Evolutionary conservation across 176 grass and related monocot species (phyloP), one percentile per base, ranked within the genome.

Genomic region (Aegilops tauschii): DNA sequence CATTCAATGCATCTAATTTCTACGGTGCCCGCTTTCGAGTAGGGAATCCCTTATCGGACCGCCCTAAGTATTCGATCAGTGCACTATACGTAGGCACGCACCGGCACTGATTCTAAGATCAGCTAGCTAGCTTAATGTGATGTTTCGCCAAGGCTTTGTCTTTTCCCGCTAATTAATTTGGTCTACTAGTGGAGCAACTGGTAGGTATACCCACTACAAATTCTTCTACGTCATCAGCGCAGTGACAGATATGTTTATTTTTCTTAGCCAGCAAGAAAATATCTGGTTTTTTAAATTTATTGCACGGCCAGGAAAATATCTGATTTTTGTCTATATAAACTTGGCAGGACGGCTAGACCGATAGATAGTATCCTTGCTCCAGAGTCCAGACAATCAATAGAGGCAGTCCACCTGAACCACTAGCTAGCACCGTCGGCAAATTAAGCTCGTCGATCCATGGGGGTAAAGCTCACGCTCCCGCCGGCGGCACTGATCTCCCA

Each of bases 321-420:
- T 49, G 45, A 9, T 30, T 75, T 47, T 76, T 31, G 45, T 54
- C 45, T 76, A 76, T 76, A 76, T 76, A 76, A 52, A 52, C 73
- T 31, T 10, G 73, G 73, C 4, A 27, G 30, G 44, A 1, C 8
- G 45, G 1, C 72, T 28, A 75, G 42, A 74, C 44, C 25, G 44
- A 50, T 75, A 27, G 8, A 50, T 30, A 27, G 8, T 76, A 50
- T 76, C 45, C 45, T 54, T 20, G 44, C 73, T 76, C 27, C 27
- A 59, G 54, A 59, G 18, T 3, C 54, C 18, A 76, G 29, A 20
- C 45, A 76, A 75, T 25, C 42, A 75, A 31, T 45, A 76, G 13
- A 50, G 14, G 25, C 44, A 29, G 23, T 59, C 7, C 54, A 21
- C 54, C 54, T 54, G 27, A 54, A 54, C 45, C 45, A 30, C 16